Conservation (phyloP, 2,329 filamentous ascomycete genomes). For the Waltergamsia citrina region DNA sequence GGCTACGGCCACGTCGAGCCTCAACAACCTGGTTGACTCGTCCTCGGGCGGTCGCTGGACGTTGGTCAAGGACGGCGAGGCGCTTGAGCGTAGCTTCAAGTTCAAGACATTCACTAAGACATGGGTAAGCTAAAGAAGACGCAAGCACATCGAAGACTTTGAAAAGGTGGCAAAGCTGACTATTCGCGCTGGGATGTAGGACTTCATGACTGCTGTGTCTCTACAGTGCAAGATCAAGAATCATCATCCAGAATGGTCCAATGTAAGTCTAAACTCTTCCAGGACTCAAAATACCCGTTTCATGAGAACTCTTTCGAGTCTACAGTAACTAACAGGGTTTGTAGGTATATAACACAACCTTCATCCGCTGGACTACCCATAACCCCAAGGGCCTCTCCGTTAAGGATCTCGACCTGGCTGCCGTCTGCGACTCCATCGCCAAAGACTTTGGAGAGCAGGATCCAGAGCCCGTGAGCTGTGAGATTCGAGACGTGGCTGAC, state of each 20-base stretch:
- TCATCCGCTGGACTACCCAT: constrained; percentile 68
- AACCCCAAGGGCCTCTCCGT: constrained; percentile 53
- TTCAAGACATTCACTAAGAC: constrained; percentile 59
- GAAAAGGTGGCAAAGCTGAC: not conserved
- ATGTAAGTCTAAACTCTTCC: constrained; percentile 33
- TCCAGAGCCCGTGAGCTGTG: constrained; percentile 20
- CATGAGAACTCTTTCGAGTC: not conserved
- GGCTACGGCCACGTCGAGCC: constrained; percentile 19
- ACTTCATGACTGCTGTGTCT: constrained; percentile 67
- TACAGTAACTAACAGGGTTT: not conserved
- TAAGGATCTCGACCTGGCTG: constrained; percentile 54
- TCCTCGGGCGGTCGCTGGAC: constrained; percentile 34
- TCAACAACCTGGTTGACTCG: constrained; percentile 30
- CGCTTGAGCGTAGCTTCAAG: constrained; percentile 49
- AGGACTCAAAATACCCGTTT: not conserved
- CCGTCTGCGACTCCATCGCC: constrained; percentile 51
- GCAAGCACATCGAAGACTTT: not conserved
- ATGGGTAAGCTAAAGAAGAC: constrained; percentile 48
- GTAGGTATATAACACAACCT: constrained; percentile 62
- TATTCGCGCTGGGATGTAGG: constrained; percentile 35
- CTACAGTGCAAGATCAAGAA: constrained; percentile 57
- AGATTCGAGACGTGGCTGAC: constrained; percentile 34
- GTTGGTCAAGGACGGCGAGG: constrained; percentile 38
- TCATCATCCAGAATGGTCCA: constrained; percentile 72
- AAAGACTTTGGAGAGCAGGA: constrained; percentile 44